Conservation (phyloP, 139 green algal genomes). For the Astrephomene gubernaculifera region DNA sequence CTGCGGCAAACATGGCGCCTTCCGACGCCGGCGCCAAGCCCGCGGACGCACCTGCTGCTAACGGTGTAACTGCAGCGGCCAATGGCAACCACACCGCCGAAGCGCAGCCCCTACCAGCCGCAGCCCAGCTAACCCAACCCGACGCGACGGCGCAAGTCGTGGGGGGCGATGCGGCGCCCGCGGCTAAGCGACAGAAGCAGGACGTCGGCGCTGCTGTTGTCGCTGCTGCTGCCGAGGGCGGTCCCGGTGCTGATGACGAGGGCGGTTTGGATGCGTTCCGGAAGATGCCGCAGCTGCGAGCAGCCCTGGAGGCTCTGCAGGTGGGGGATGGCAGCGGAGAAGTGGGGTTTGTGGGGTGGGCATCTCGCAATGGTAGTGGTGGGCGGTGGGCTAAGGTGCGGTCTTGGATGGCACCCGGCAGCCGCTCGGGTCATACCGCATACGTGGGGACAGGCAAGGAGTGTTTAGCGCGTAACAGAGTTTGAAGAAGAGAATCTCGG, state of each 20-base stretch:
- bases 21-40: neutral
- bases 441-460: too few relatives aligned
- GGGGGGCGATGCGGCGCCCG: neutral
- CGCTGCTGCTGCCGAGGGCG: neutral
- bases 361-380: too few relatives aligned
- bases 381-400: too few relatives aligned
- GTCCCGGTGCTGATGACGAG: neutral
- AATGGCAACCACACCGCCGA: too few relatives aligned
- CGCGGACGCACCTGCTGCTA: neutral
- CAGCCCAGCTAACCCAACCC: too few relatives aligned
- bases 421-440: neutral
- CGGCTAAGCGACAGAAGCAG: constrained; percentile 9
- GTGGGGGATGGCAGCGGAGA: neutral
- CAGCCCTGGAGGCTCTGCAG: constrained; percentile 52
- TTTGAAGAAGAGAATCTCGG: too few relatives aligned
- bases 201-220: neutral
- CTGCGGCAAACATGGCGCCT: too few relatives aligned
- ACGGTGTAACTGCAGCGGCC: too few relatives aligned
- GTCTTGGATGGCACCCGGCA: neutral
- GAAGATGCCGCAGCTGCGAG: constrained; percentile 30
- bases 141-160: neutral
- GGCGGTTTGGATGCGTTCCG: constrained; percentile 61
- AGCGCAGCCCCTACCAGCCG: too few relatives aligned
- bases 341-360: neutral
- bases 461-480: too few relatives aligned